Conservation (phyloP, 2,329 filamentous ascomycete species). For the Sphaerulina populicola region DNA sequence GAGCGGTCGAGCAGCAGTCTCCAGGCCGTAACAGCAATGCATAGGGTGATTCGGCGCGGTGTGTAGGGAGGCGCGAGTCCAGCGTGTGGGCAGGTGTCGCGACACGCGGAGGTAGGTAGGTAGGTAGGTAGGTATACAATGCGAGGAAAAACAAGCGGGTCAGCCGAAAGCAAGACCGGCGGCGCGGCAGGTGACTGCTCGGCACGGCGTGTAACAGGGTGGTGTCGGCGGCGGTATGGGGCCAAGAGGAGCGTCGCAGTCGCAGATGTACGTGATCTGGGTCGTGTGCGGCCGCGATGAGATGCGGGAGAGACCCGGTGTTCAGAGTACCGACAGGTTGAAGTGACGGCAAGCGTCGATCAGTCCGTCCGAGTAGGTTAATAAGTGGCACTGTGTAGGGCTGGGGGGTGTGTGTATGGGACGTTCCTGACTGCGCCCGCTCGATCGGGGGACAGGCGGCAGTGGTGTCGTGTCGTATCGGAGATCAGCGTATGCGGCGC, state of each 20-base stretch:
- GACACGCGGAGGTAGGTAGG: not conserved
- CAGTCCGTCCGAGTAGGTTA: slow-evolving; percentile 6
- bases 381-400: not conserved
- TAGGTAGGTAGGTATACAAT: not conserved
- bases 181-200: not conserved
- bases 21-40: slow-evolving; percentile 23
- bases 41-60: slow-evolving; percentile 19
- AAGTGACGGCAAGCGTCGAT: slow-evolving; percentile 10
- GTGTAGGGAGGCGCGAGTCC: not conserved
- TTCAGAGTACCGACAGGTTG: slow-evolving; percentile 4
- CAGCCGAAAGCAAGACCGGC: not conserved
- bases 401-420: not conserved
- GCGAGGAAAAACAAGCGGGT: not conserved
- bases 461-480: not conserved
- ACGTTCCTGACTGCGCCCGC: not conserved
- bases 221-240: not conserved
- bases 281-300: slow-evolving; percentile 1
- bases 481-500: slow-evolving; percentile 6
- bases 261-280: not conserved
- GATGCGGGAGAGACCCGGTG: slow-evolving; percentile 7
- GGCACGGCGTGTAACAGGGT: not conserved
- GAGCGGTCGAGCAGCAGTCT: slow-evolving; percentile 26
- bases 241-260: not conserved
- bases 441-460: not conserved
- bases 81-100: not conserved